Conservation (phyloP, 2,329 filamentous ascomycete species). For the Juglanconis oblonga region DNA sequence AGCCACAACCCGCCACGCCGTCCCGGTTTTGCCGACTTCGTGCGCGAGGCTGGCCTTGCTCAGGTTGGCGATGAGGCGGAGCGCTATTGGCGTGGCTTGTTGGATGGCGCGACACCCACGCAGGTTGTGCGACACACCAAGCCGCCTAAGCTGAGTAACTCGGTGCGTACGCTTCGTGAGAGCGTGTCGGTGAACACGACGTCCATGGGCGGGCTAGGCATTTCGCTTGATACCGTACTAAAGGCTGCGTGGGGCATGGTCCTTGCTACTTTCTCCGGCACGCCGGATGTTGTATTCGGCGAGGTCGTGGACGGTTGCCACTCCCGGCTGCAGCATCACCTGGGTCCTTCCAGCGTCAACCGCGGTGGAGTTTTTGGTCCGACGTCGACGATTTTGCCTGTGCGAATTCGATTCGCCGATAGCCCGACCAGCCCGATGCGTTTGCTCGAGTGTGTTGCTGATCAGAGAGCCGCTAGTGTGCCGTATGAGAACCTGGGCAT, state of each 20-base stretch:
- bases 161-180: slow-evolving; percentile 38
- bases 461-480: slow-evolving; percentile 45
- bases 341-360: slow-evolving; percentile 47
- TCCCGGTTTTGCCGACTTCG: slow-evolving; percentile 47
- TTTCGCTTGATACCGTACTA: slow-evolving; percentile 50
- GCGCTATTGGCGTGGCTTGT: slow-evolving; percentile 31
- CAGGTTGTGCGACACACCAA: slow-evolving; percentile 40
- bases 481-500: slow-evolving; percentile 51
- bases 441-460: slow-evolving; percentile 46
- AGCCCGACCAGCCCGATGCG: slow-evolving; percentile 43
- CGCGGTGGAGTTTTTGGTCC: slow-evolving; percentile 49
- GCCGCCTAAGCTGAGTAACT: slow-evolving; percentile 37
- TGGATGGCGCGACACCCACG: slow-evolving; percentile 48
- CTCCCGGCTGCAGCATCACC: slow-evolving; percentile 29
- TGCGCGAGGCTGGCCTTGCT: slow-evolving; percentile 36
- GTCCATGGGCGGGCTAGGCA: slow-evolving; percentile 35
- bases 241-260: slow-evolving; percentile 58
- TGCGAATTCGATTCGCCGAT: slow-evolving; percentile 45
- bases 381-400: slow-evolving; percentile 44
- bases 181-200: slow-evolving; percentile 39
- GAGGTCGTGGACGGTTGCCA: slow-evolving; percentile 49
- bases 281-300: slow-evolving; percentile 54
- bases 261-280: slow-evolving; percentile 47
- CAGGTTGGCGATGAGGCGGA: slow-evolving; percentile 34
- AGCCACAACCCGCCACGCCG: slow-evolving; percentile 30